A percentile compares a stretch with the other conserved stretches of the same genome.
Conservation (phyloP, 1,284 basidiomycete species). For the Leccinum brunneo-olivaceum region DNA sequence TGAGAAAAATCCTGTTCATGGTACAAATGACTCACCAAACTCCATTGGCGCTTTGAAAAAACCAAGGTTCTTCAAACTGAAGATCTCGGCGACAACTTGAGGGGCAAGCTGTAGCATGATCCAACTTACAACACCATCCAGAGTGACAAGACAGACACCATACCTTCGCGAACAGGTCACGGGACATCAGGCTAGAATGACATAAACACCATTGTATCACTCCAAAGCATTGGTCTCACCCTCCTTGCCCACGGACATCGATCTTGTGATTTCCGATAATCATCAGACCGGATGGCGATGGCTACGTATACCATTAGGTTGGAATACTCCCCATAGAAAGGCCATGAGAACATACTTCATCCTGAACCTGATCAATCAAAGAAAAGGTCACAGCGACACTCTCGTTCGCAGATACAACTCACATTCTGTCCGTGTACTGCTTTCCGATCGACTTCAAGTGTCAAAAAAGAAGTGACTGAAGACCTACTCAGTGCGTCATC, state of each 20-base stretch:
- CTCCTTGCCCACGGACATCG: constrained; percentile 13
- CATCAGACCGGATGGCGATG: neutral
- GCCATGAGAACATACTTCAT: constrained; percentile 12
- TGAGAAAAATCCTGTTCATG: neutral
- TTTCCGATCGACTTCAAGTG: neutral
- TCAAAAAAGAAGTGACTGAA: neutral
- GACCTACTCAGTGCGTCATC: constrained; percentile 47
- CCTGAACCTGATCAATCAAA: neutral
- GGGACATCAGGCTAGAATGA: constrained; percentile 22
- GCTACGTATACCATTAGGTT: constrained; percentile 9
- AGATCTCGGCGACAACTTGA: constrained; percentile 16
- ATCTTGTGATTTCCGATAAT: constrained; percentile 11
- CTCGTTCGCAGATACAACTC: neutral
- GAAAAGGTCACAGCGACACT: neutral
- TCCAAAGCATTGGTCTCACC: constrained; percentile 12
- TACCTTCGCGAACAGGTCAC: constrained; percentile 24
- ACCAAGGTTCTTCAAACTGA: constrained; percentile 15
- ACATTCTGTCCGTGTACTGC: constrained; percentile 11
- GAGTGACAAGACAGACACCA: neutral
- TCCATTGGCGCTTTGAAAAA: constrained; percentile 8
- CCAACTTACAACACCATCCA: neutral
- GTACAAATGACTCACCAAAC: constrained; percentile 14
- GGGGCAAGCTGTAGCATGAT: constrained; percentile 20
- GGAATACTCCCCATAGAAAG: neutral
- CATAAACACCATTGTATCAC: neutral